Percentiles rank a stretch among this genome's conserved stretches.
Conservation (phyloP, 1,284 basidiomycete species). For the Volvariella volvacea region DNA sequence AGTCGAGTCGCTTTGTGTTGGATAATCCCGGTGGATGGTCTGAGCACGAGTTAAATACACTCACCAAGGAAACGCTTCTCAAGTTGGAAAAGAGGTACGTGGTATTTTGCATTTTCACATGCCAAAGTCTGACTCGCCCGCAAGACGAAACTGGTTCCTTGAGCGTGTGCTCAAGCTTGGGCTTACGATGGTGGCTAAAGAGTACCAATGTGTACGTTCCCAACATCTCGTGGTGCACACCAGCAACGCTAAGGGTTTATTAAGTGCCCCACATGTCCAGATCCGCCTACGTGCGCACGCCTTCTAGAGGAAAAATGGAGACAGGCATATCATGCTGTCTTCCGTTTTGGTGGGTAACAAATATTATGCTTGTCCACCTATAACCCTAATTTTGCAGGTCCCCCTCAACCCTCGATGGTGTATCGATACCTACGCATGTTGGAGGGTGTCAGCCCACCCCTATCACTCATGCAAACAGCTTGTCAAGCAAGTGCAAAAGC, state of each 20-base stretch:
- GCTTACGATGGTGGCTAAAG: constrained; percentile 78
- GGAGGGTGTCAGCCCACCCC: constrained; percentile 76
- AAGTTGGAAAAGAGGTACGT: constrained; percentile 81
- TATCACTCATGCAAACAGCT: constrained; percentile 74
- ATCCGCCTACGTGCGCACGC: constrained; percentile 73
- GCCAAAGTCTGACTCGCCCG: background rate
- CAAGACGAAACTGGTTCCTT: constrained; percentile 86
- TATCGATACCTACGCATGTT: constrained; percentile 80
- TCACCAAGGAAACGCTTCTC: constrained; percentile 74
- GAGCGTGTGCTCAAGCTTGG: constrained; percentile 91
- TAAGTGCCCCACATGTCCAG: constrained; percentile 83
- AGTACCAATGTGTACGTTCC: constrained; percentile 76
- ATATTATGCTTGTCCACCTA: too few species aligned
- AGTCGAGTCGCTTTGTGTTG: constrained; percentile 84
- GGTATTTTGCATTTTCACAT: constrained; percentile 2
- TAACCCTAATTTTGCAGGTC: too few species aligned
- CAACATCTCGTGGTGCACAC: constrained; percentile 8
- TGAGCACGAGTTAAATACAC: constrained; percentile 73
- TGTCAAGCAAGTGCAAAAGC: constrained; percentile 85
- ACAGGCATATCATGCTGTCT: constrained; percentile 80
- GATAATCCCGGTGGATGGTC: constrained; percentile 86
- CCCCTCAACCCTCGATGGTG: constrained; percentile 85
- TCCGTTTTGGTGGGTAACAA: constrained; percentile 75
- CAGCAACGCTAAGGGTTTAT: constrained; percentile 29
- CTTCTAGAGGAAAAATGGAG: constrained; percentile 92